phyloP scores from a whole-genome alignment of 345 rosid species.

The Eucalyptus guilfoylei region DNA sequence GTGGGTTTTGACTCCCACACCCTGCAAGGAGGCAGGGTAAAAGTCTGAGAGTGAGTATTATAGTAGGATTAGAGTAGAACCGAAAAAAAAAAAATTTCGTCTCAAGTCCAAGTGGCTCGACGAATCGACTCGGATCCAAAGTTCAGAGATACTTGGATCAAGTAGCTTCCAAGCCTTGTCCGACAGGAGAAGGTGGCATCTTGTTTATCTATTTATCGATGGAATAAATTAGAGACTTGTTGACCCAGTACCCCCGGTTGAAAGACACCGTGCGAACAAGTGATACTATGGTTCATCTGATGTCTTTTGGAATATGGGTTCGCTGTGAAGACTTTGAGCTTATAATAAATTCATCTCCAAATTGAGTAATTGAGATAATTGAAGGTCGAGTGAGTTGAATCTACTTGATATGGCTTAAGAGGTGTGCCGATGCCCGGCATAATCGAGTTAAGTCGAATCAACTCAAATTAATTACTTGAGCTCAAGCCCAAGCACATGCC shows the following conservation, averaged over 20 bases:
- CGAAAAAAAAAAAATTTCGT: no score
- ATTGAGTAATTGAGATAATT: not conserved
- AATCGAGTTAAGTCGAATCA: not conserved
- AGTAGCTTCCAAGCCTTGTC: not conserved
- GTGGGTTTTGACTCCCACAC: no score
- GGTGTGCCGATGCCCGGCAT: not conserved
- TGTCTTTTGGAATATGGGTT: not conserved
- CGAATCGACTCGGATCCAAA: not conserved
- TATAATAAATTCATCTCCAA: not conserved
- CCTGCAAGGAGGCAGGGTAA: no score
- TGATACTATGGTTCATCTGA: not conserved
- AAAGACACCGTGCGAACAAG: rapidly evolving
- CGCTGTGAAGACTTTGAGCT: not conserved
- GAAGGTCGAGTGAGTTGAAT: not conserved
- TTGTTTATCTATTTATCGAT: not conserved
- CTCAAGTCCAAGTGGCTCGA: not conserved
- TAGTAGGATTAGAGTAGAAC: no score
- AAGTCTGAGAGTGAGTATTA: no score
- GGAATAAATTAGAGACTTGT: not conserved
- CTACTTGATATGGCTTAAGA: not conserved
- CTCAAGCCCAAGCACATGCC: not conserved
- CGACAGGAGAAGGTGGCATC: not conserved
- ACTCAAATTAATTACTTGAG: not conserved
- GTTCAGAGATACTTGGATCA: not conserved
- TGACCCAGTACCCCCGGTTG: rapidly evolving